Conservation (phyloP, 179 eudicot genomes). For the Drosera spatulata region DNA sequence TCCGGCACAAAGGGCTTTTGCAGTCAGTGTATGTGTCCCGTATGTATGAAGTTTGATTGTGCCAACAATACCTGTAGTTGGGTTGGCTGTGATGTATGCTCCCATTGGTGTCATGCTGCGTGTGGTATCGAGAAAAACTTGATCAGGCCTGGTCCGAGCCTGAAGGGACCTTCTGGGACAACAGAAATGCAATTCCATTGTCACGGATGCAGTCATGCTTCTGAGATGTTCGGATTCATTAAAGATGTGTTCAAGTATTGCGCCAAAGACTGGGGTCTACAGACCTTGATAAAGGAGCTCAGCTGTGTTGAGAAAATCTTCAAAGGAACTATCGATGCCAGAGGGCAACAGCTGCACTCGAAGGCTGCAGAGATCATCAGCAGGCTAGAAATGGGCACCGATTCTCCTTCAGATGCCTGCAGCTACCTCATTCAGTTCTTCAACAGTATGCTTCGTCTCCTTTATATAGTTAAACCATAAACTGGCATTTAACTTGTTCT, state of each 20-base stretch:
- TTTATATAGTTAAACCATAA: no score
- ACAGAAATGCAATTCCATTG: slow-evolving; percentile 81
- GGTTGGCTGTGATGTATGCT: slow-evolving; percentile 86
- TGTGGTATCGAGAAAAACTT: slow-evolving; percentile 60
- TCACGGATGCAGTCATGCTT: slow-evolving; percentile 77
- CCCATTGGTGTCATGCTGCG: slow-evolving; percentile 83
- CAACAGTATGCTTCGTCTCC: slow-evolving; percentile 30
- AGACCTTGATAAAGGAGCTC: slow-evolving; percentile 67
- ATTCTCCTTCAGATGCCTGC: slow-evolving; percentile 65
- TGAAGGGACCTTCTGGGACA: slow-evolving; percentile 43
- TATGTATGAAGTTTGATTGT: slow-evolving; percentile 69
- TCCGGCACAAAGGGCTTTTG: slow-evolving; percentile 76
- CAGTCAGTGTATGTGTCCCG: slow-evolving; percentile 81
- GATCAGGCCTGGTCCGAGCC: slow-evolving; percentile 59
- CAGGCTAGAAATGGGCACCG: slow-evolving; percentile 43
- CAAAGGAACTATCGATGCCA: slow-evolving; percentile 55
- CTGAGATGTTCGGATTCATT: slow-evolving; percentile 82
- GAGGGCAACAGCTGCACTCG: slow-evolving; percentile 50
- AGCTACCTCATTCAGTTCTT: slow-evolving; percentile 52
- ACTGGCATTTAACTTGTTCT: no score
- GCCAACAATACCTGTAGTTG: slow-evolving; percentile 82
- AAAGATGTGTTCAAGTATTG: slow-evolving; percentile 66
- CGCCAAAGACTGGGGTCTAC: slow-evolving; percentile 57
- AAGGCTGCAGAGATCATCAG: slow-evolving; percentile 54
- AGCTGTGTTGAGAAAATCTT: slow-evolving; percentile 66